phyloP scores from a whole-genome alignment of 2,329 filamentous ascomycete species.

The Aulographum hederae region DNA sequence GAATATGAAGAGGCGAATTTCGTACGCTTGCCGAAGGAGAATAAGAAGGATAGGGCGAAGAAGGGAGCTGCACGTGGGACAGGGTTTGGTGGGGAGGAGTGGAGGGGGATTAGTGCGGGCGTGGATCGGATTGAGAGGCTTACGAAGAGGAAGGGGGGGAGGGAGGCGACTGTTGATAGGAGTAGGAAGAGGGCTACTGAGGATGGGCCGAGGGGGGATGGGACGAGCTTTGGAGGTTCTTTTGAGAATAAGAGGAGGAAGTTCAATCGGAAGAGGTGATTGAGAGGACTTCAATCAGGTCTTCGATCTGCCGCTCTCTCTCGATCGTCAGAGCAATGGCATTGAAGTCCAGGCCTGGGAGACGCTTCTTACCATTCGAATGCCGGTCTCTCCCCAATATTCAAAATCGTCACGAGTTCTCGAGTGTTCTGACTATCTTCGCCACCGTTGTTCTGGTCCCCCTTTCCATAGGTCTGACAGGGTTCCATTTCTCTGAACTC shows the following conservation, averaged over 20 bases:
- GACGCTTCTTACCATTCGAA: too few species aligned
- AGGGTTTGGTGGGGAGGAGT: conserved; percentile 84
- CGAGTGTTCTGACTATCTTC: too few species aligned
- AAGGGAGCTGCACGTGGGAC: conserved; percentile 22
- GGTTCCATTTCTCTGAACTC: too few species aligned
- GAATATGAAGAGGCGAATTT: conserved; percentile 92
- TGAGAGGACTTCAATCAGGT: conserved; percentile 6
- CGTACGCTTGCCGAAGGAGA: conserved; percentile 64
- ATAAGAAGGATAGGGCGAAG: conserved; percentile 66
- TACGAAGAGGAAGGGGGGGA: conserved; percentile 48
- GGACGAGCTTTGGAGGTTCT: conserved; percentile 49
- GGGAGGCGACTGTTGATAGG: conserved; percentile 51
- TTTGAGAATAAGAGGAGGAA: conserved; percentile 53
- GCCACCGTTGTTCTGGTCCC: too few species aligned
- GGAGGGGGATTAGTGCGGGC: conserved; percentile 68
- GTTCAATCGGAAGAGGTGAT: conserved; percentile 20
- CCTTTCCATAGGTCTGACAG: too few species aligned
- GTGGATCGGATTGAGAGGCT: conserved; percentile 72
- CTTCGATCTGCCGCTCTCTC: too few species aligned
- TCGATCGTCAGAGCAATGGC: too few species aligned
- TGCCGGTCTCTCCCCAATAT: too few species aligned
- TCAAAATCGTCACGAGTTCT: too few species aligned
- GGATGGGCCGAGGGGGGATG: conserved; percentile 49
- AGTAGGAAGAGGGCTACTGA: conserved; percentile 65
- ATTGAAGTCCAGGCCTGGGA: too few species aligned